Conservation (phyloP, 306 rosid genomes). For the Fagus sylvatica region DNA sequence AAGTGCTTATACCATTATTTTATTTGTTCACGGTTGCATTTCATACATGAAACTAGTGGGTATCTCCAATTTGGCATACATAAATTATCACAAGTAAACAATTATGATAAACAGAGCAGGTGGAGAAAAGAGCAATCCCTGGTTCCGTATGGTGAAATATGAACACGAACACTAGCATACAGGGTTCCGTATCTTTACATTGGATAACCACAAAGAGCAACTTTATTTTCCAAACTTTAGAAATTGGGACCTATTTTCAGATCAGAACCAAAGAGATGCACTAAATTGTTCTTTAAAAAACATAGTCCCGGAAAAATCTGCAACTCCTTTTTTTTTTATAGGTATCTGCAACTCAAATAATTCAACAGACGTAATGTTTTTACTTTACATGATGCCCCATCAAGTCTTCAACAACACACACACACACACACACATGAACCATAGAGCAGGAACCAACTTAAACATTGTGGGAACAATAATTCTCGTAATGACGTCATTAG, state of each 20-base stretch:
- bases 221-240: neutral
- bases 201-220: neutral
- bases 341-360: neutral
- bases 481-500: constrained; percentile 7
- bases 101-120: too few relatives aligned
- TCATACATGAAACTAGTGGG: too few relatives aligned
- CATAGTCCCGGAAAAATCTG: neutral
- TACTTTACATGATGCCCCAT: neutral
- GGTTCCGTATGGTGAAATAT: neutral
- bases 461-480: constrained; percentile 19
- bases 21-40: too few relatives aligned
- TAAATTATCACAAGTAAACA: too few relatives aligned
- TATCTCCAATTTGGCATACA: too few relatives aligned
- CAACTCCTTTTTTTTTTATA: neutral
- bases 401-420: constrained; percentile 3
- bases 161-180: neutral
- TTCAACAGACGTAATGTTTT: neutral
- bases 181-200: neutral
- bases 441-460: constrained; percentile 22
- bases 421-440: neutral
- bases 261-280: neutral
- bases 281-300: neutral
- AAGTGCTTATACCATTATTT: neutral
- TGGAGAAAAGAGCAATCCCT: too few relatives aligned
- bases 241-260: neutral